phyloP scores from a whole-genome alignment of 371 early-diverging fungal genomes.

The Syncephalastrum racemosum region DNA sequence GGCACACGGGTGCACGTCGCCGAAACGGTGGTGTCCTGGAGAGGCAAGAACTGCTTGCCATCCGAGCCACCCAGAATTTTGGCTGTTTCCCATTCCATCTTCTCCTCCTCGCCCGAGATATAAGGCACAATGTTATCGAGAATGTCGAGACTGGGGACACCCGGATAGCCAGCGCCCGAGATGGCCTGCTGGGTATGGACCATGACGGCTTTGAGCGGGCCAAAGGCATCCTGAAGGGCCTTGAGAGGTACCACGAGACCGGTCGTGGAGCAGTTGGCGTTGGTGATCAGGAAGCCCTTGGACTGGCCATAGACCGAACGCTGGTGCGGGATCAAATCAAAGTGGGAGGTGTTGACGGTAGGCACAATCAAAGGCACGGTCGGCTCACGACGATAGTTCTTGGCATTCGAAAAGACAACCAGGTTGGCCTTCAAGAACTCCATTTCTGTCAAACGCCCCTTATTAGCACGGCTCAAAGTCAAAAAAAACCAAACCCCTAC shows the following conservation, averaged over 20 bases:
- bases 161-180: conserved; percentile 96
- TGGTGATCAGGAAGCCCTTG: conserved; percentile 92
- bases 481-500: conserved; percentile 1
- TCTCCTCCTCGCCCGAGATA: conserved; percentile 96
- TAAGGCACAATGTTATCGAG: conserved; percentile 93
- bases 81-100: conserved; percentile 91
- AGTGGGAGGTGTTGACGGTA: conserved; percentile 85
- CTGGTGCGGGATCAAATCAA: conserved; percentile 79
- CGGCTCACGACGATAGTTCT: conserved; percentile 90
- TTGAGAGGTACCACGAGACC: conserved; percentile 91
- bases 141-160: conserved; percentile 91
- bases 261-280: conserved; percentile 97
- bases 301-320: conserved; percentile 57
- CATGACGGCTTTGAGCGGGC: conserved; percentile 72
- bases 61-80: conserved; percentile 86
- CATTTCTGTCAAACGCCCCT: conserved; percentile 58
- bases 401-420: conserved; percentile 93
- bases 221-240: conserved; percentile 88
- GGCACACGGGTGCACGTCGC: conserved; percentile 97
- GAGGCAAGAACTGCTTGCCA: conserved; percentile 47
- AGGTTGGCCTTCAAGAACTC: conserved; percentile 81
- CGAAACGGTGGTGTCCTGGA: conserved; percentile 67
- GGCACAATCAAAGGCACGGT: conserved; percentile 93
- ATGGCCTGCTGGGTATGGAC: conserved; percentile 96
- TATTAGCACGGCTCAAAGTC: neutral